Conservation (phyloP, 805 yeast species). For the Ogataea nonfermentans region DNA sequence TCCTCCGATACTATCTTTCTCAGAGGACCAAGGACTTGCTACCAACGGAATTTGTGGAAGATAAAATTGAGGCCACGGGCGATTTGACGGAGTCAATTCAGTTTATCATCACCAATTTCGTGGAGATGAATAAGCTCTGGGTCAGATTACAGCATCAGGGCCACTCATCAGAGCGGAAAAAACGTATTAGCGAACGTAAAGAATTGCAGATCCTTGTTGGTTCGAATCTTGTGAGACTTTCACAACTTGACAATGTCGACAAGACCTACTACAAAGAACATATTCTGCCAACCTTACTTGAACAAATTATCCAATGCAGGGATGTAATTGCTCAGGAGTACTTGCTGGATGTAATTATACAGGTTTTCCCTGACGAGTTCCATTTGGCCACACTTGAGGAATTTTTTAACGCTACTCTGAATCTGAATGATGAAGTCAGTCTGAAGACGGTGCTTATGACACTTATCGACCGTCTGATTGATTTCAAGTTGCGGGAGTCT, state of each 20-base stretch:
- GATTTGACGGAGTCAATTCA: constrained; percentile 66
- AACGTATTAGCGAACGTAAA: constrained; percentile 74
- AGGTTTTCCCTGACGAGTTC: constrained; percentile 91
- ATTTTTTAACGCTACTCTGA: constrained; percentile 62
- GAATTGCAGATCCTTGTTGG: constrained; percentile 92
- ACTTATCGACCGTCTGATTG: constrained; percentile 68
- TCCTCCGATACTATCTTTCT: constrained; percentile 81
- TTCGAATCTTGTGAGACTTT: constrained; percentile 81
- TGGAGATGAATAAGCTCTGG: constrained; percentile 98
- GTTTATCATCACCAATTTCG: constrained; percentile 80
- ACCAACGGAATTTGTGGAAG: constrained; percentile 36
- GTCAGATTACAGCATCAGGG: constrained; percentile 96
- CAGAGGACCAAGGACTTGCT: constrained; percentile 74
- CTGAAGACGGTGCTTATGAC: constrained; percentile 64
- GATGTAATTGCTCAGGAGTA: constrained; percentile 93
- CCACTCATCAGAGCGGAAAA: constrained; percentile 74
- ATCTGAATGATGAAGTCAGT: constrained; percentile 68
- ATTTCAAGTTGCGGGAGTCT: constrained; percentile 45
- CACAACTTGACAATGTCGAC: constrained; percentile 80
- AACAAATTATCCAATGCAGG: constrained; percentile 88
- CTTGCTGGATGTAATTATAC: constrained; percentile 84
- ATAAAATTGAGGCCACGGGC: constrained; percentile 27
- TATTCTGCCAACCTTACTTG: constrained; percentile 77
- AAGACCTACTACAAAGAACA: constrained; percentile 43
- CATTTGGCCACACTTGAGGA: constrained; percentile 72